Percentiles rank a stretch among this genome's conserved stretches.
These are phyloP conservation scores for Schizonepeta tenuifolia DNA, from an alignment of 257 asterid genomes.

Conservation along the genomic window DNA sequence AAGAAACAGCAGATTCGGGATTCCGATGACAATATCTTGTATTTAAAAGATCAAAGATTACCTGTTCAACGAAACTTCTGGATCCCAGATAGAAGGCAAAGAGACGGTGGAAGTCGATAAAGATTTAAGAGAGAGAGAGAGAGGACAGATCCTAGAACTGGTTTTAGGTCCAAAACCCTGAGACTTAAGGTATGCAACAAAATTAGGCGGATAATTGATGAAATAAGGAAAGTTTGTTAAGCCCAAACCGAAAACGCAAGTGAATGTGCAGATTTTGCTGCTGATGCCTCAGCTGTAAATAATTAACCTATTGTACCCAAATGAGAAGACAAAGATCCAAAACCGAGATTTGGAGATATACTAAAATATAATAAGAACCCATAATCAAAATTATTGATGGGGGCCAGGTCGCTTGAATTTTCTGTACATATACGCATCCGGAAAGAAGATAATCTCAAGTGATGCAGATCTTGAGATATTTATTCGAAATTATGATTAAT, in stretches of 20 bases:
- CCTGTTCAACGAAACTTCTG: constrained; percentile 34
- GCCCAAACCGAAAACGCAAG: not conserved
- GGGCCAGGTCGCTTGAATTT: constrained; percentile 21
- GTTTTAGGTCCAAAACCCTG: constrained; percentile 30
- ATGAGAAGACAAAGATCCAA: constrained; percentile 36
- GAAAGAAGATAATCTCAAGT: not conserved
- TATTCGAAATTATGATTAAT: not conserved
- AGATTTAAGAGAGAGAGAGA: not conserved
- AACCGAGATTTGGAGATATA: constrained; percentile 2
- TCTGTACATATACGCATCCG: not conserved
- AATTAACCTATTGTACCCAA: constrained; percentile 27
- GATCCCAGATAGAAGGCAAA: constrained; percentile 18
- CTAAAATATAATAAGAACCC: constrained; percentile 12
- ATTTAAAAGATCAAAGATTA: constrained; percentile 32
- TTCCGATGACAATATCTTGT: constrained; percentile 14
- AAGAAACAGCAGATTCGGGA: constrained; percentile 1
- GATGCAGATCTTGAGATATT: constrained; percentile 33
- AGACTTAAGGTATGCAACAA: constrained; percentile 7
- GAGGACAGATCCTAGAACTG: constrained; percentile 36
- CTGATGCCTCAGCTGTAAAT: not conserved
- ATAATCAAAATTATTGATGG: constrained; percentile 1
- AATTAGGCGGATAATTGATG: constrained; percentile 29
- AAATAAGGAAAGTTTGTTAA: constrained; percentile 13
- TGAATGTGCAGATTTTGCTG: constrained; percentile 17
- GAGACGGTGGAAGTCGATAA: constrained; percentile 1